phyloP scores from a whole-genome alignment of 805 yeast species.

The Metschnikowia cerradonensis region DNA sequence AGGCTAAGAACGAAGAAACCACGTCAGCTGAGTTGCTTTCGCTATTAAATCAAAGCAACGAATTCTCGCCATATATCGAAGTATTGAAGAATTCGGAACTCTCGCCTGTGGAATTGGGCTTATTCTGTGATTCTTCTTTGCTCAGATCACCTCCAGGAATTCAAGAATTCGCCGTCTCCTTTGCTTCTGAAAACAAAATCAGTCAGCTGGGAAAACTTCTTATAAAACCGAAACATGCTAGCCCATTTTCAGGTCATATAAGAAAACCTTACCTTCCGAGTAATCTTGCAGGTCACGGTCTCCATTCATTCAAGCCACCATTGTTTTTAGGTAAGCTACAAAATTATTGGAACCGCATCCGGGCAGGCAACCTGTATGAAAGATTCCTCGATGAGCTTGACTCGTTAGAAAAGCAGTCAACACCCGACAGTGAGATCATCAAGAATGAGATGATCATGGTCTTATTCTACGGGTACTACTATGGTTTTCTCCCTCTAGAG shows the following conservation, averaged over 20 bases:
- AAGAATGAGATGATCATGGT: slow-evolving; percentile 37
- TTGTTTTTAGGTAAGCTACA: slow-evolving; percentile 33
- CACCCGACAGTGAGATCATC: slow-evolving; percentile 19
- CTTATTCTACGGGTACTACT: slow-evolving; percentile 41
- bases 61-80: slow-evolving; percentile 20
- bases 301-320: slow-evolving; percentile 26
- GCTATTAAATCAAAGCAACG: slow-evolving; percentile 19
- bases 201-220: slow-evolving; percentile 23
- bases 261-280: slow-evolving; percentile 34
- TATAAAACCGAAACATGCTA: slow-evolving; percentile 17
- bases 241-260: slow-evolving; percentile 27
- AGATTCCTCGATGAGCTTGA: slow-evolving; percentile 30
- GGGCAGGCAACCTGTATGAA: slow-evolving; percentile 32
- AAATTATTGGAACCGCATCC: slow-evolving; percentile 38
- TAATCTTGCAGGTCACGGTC: slow-evolving; percentile 11
- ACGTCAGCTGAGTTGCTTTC: slow-evolving; percentile 18
- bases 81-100: slow-evolving; percentile 30
- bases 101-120: slow-evolving; percentile 27
- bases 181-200: slow-evolving; percentile 30
- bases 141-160: slow-evolving; percentile 39
- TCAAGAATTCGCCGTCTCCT: slow-evolving; percentile 39
- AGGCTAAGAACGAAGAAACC: slow-evolving; percentile 11
- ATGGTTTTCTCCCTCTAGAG: slow-evolving; percentile 41
- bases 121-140: slow-evolving; percentile 34
- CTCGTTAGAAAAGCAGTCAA: slow-evolving; percentile 19